Base-by-base conservation (phyloP, 441 rosid genomes). In the Macaranga tanarius region DNA sequence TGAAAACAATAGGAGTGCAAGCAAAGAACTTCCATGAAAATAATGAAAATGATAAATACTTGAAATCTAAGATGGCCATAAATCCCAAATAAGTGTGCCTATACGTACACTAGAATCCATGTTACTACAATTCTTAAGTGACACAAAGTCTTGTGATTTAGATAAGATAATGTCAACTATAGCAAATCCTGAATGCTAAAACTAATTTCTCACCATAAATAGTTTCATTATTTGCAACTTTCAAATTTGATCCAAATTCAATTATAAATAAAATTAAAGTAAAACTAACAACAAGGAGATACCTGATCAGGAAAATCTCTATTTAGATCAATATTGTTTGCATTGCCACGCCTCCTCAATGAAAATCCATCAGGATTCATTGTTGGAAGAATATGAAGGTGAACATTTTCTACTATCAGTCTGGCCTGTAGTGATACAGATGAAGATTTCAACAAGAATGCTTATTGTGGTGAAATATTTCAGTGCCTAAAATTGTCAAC, bases 271-370 rank as follows among this genome's bases (percentile, higher is more conserved):
- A 48, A 42, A 47, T 51, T 62, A 54, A 59, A 73, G n/a, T 61
- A 47, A 48, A 15, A 56, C 45, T 56, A 58, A 71, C 69, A 23
- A 12, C 22, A 47, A 73, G 73, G 51, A 52, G 34, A 75, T 84
- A 95, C 99, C 98, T 95, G 98, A 76, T 95, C 99, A 57, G 99
- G 98, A 82, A 95, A 95, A 87, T 95, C 97, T 55, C 98, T 90
- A 86, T 95, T 95, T 58, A 95, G 85, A 88, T 95, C 99, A 62
- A 95, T 82, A 75, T 87, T 78, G 62, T 92, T 89, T 69, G 98
- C 97, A 87, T 95, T 95, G 38, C 88, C 92, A 69, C 98, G 97
- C 42, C 68, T 83, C 81, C 82, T 87, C 70, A 85, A 79, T 48
- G 90, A 76, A 80, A 86, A 95, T 2, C 98, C 99, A 85, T 95